Evolutionary conservation across 306 rosid genomes (phyloP).

Genomic region (Astragalus glycyphyllos): DNA sequence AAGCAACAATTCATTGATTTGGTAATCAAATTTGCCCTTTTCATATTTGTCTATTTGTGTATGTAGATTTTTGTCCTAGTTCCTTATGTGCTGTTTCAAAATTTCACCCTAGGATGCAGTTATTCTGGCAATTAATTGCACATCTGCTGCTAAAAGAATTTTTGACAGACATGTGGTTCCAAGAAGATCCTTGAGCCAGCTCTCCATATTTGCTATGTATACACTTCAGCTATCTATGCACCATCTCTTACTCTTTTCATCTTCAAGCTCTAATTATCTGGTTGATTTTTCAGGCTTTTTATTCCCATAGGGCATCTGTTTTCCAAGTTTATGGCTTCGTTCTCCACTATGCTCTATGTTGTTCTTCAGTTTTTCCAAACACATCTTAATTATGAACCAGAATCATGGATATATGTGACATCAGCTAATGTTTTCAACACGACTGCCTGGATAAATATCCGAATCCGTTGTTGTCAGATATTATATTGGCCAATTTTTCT

Average conservation of each 20-base stretch:
- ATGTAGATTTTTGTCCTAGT: constrained; percentile 28
- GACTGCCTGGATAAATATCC: constrained; percentile 64
- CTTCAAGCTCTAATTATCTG: constrained; percentile 44
- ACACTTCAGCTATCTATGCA: constrained; percentile 36
- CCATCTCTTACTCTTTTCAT: constrained; percentile 27
- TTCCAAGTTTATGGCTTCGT: constrained; percentile 66
- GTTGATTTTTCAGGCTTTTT: constrained; percentile 69
- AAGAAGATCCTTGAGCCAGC: constrained; percentile 52
- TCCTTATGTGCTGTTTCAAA: constrained; percentile 41
- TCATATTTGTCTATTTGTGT: constrained; percentile 35
- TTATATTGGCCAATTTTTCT: constrained; percentile 93
- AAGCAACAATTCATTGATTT: constrained; percentile 62
- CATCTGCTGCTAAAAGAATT: constrained; percentile 59
- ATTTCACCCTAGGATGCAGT: constrained; percentile 65
- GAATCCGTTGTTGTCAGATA: constrained; percentile 78
- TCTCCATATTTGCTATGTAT: constrained; percentile 52
- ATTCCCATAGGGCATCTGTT: constrained; percentile 62
- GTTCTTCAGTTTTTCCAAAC: constrained; percentile 66
- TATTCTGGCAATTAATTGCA: constrained; percentile 80
- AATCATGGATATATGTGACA: constrained; percentile 63
- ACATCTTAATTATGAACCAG: constrained; percentile 51
- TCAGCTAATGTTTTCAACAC: constrained; percentile 56
- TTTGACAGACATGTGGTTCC: constrained; percentile 53
- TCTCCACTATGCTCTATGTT: constrained; percentile 66
- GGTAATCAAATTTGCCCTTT: constrained; percentile 56